Conservation (phyloP, 139 green algal species). For the Haematococcus sp. region DNA sequence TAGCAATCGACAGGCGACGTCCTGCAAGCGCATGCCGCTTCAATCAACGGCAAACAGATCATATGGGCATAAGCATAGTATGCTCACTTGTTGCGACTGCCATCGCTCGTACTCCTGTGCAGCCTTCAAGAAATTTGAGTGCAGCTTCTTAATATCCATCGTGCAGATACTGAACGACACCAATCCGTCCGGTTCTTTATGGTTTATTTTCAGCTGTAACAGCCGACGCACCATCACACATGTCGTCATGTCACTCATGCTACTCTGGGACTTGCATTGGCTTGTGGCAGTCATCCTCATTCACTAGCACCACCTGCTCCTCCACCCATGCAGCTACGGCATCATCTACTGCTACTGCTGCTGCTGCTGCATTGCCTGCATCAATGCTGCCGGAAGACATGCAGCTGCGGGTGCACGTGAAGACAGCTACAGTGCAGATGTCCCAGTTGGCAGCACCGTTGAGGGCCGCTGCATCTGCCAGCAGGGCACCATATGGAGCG, state of each 20-base stretch:
- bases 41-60: too few relatives aligned
- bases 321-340: slow-evolving; percentile 13
- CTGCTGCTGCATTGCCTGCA: neutral
- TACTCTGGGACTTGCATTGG: neutral
- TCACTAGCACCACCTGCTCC: slow-evolving; percentile 43
- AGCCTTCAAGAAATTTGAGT: too few relatives aligned
- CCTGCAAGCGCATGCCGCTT: neutral
- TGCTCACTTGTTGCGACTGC: too few relatives aligned
- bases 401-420: slow-evolving; percentile 34
- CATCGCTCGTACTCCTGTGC: too few relatives aligned
- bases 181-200: too few relatives aligned
- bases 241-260: too few relatives aligned
- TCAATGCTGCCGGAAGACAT: neutral
- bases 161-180: too few relatives aligned
- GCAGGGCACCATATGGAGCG: neutral
- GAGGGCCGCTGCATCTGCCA: neutral
- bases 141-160: too few relatives aligned
- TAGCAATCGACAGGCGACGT: neutral
- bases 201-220: too few relatives aligned
- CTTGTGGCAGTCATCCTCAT: slow-evolving; percentile 47
- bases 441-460: slow-evolving; percentile 57
- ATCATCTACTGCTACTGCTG: neutral
- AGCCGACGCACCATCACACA: too few relatives aligned
- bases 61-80: too few relatives aligned
- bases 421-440: slow-evolving; percentile 58